Percentiles rank a stretch among this genome's conserved stretches.
These are phyloP conservation scores for Podila minutissima DNA, from an alignment of 192 early-diverging fungal genomes.

Conservation along the genomic window DNA sequence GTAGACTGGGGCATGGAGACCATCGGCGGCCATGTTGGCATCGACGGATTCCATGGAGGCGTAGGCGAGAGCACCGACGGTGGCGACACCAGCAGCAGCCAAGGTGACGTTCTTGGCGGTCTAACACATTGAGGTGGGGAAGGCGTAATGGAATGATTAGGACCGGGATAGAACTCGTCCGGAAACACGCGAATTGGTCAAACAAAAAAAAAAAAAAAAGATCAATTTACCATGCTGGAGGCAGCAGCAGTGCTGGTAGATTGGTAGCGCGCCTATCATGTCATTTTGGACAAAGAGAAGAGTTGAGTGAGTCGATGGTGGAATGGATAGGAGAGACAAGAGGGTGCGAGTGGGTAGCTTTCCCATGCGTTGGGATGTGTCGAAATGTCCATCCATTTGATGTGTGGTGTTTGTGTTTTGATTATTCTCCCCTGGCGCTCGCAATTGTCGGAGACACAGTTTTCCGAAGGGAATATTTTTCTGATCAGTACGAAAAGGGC, in stretches of 20 bases:
- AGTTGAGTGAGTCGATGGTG: not conserved
- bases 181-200: constrained; percentile 1
- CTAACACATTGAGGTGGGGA: constrained; percentile 7
- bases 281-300: not conserved
- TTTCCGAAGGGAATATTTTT: too few relatives aligned
- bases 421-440: not conserved
- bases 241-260: constrained; percentile 46
- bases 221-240: constrained; percentile 39
- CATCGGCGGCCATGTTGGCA: constrained; percentile 90
- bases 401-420: too few relatives aligned
- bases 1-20: constrained; percentile 89
- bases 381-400: too few relatives aligned
- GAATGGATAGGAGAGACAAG: not conserved
- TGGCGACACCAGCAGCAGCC: constrained; percentile 47
- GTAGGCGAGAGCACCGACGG: constrained; percentile 45
- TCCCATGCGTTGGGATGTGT: too few relatives aligned
- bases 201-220: not conserved
- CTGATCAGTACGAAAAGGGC: not conserved
- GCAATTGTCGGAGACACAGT: constrained; percentile 3
- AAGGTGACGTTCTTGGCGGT: constrained; percentile 46
- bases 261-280: constrained; percentile 34
- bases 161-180: constrained; percentile 4
- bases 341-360: too few relatives aligned
- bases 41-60: constrained; percentile 60
- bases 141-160: not conserved